Percentiles rank a stretch among this genome's conserved stretches.
Evolutionary conservation across 768 basidiomycete genomes (phyloP).

Genomic region (Amanita phalloides): DNA sequence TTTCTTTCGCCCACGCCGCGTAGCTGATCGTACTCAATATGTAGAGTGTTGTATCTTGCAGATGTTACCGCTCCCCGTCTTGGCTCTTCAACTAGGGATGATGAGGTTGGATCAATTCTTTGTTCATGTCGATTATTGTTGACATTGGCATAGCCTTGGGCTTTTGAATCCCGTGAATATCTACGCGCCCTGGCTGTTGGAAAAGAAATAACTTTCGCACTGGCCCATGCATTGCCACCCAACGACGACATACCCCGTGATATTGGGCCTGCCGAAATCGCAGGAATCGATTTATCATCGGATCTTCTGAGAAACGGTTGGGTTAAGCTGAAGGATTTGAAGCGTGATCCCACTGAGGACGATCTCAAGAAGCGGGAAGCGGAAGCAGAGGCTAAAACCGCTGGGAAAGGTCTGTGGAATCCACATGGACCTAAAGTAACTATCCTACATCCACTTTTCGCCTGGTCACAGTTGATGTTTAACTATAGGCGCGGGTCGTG

Average conservation of each 20-base stretch:
- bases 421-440: slow-evolving; percentile 63
- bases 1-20: not conserved
- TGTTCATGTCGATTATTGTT: not conserved
- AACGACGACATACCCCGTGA: slow-evolving; percentile 74
- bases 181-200: slow-evolving; percentile 79
- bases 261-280: slow-evolving; percentile 66
- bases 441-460: not conserved
- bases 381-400: slow-evolving; percentile 65
- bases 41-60: slow-evolving; percentile 80
- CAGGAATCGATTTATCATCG: slow-evolving; percentile 57
- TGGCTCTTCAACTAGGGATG: slow-evolving; percentile 75
- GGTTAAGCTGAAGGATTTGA: slow-evolving; percentile 85
- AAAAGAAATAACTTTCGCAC: slow-evolving; percentile 79
- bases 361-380: slow-evolving; percentile 61
- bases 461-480: slow-evolving; percentile 1
- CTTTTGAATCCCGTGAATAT: slow-evolving; percentile 90
- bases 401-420: slow-evolving; percentile 82
- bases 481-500: slow-evolving; percentile 53
- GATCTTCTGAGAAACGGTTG: slow-evolving; percentile 87
- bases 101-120: slow-evolving; percentile 51
- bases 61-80: slow-evolving; percentile 79
- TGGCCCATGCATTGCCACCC: slow-evolving; percentile 69
- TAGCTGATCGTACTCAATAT: not conserved
- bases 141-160: slow-evolving; percentile 53
- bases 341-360: slow-evolving; percentile 74